Conservation (phyloP, 176 grass and related monocot genomes). For the Eremochloa ophiuroides region DNA sequence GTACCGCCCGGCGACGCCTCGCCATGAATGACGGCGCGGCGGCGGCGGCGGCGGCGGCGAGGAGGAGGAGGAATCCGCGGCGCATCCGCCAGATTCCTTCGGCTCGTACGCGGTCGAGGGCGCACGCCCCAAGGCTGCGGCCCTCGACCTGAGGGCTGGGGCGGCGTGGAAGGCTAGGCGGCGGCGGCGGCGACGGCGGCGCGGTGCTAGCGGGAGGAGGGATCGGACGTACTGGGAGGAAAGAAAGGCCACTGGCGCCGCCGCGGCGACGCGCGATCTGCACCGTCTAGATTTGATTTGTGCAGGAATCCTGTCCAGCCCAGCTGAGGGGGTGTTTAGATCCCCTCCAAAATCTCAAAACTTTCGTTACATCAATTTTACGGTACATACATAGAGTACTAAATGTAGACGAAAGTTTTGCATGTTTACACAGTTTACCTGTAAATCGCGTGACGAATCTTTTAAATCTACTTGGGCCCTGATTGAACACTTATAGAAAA, state of each 20-base stretch:
- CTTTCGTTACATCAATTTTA: no score
- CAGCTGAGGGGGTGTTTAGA: no score
- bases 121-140: background rate
- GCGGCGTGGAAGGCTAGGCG: no score
- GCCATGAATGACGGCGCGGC: conserved; percentile 43
- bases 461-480: no score
- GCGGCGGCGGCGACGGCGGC: background rate
- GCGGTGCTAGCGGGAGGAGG: background rate
- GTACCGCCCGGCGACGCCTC: conserved; percentile 28
- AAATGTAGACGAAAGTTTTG: no score
- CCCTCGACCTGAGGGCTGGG: background rate
- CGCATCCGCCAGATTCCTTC: background rate
- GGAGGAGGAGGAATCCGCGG: background rate
- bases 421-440: no score
- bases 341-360: no score
- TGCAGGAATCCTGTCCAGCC: no score
- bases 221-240: background rate
- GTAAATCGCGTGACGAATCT: no score
- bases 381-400: no score
- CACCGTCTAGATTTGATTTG: background rate
- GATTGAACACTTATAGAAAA: no score
- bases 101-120: background rate
- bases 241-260: background rate
- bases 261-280: background rate
- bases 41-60: background rate